These are phyloP conservation scores for Hypsizygus marmoreus DNA, from an alignment of 768 basidiomycete genomes.

Conservation along the genomic window DNA sequence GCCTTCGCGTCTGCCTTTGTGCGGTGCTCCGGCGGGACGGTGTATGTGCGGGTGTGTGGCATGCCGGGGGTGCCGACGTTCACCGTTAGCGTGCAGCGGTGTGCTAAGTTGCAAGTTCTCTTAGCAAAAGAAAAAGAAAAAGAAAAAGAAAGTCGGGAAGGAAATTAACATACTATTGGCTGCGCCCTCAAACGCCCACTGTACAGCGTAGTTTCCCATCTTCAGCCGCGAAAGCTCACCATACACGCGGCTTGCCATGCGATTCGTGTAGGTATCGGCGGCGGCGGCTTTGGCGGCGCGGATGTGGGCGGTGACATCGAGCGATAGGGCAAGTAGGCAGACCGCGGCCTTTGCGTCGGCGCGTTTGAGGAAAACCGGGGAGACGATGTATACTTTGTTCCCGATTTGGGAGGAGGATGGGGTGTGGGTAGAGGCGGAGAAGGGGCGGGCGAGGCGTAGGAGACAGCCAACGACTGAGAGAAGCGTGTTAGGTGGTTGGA, in stretches of 20 bases:
- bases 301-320: slow-evolving; percentile 60
- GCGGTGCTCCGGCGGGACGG: slow-evolving; percentile 50
- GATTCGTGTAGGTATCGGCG: slow-evolving; percentile 45
- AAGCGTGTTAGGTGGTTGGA: slow-evolving; percentile 42
- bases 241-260: no score
- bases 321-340: slow-evolving; percentile 63
- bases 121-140: no score
- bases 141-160: no score
- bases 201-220: no score
- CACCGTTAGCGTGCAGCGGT: slow-evolving; percentile 53
- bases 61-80: slow-evolving; percentile 34
- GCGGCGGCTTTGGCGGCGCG: slow-evolving; percentile 44
- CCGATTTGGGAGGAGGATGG: slow-evolving; percentile 52
- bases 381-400: slow-evolving; percentile 60
- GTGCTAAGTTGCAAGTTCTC: slow-evolving; percentile 41
- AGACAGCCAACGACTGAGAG: slow-evolving; percentile 46
- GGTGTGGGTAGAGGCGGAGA: no score
- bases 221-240: no score
- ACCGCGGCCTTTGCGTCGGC: slow-evolving; percentile 70
- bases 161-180: no score
- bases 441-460: slow-evolving; percentile 59
- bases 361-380: slow-evolving; percentile 61
- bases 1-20: slow-evolving; percentile 63
- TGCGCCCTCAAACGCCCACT: no score
- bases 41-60: slow-evolving; percentile 44